Percentiles rank a stretch among this genome's conserved stretches.
These are phyloP conservation scores for Wickerhamiella azyma DNA, from an alignment of 805 yeast genomes.

Conservation along the genomic window DNA sequence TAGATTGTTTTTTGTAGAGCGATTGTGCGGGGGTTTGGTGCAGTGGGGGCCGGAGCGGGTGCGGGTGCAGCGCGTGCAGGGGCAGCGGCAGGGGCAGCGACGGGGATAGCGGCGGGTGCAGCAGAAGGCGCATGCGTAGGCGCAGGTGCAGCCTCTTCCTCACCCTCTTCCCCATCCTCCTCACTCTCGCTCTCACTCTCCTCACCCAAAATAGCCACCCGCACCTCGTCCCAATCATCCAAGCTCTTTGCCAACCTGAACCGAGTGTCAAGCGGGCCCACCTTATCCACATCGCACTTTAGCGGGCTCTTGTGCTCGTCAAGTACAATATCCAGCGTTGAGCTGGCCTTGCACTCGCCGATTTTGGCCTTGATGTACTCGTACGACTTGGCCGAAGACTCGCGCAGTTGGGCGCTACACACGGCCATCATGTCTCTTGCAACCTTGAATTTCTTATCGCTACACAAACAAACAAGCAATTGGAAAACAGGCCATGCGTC, in stretches of 20 bases:
- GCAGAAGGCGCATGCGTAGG: neutral
- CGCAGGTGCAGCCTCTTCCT: conserved; percentile 14
- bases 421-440: neutral
- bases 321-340: conserved; percentile 30
- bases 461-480: neutral
- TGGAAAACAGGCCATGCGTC: conserved; percentile 1
- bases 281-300: neutral
- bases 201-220: conserved; percentile 1
- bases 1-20: conserved; percentile 67
- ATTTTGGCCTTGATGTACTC: neutral
- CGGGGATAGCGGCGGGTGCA: conserved; percentile 13
- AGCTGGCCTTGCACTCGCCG: neutral
- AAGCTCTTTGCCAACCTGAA: neutral
- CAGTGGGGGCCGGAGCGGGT: conserved; percentile 29
- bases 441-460: neutral
- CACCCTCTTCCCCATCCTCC: conserved; percentile 18
- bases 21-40: conserved; percentile 51
- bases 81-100: conserved; percentile 22
- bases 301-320: neutral
- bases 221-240: neutral
- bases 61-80: neutral
- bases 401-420: neutral
- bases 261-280: conserved; percentile 14
- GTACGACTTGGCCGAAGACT: neutral
- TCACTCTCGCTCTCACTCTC: conserved; percentile 15